These are phyloP conservation scores for Ceratobasidium sp. DNA, from an alignment of 1,284 basidiomycete species.

Conservation along the genomic window DNA sequence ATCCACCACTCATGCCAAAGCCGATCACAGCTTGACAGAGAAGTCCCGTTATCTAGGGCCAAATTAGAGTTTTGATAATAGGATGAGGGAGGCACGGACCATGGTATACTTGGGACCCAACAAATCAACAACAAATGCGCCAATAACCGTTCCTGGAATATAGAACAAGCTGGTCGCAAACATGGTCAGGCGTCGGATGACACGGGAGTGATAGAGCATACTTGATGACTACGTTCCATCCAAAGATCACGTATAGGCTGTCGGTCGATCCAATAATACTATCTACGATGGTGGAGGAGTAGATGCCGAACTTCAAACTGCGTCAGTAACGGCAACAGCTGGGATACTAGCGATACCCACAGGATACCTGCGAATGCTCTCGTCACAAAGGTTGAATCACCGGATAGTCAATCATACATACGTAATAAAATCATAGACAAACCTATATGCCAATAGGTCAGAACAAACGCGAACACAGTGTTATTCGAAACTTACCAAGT, in stretches of 20 bases:
- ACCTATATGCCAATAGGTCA: conserved; percentile 62
- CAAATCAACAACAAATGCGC: conserved; percentile 82
- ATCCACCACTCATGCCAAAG: conserved; percentile 88
- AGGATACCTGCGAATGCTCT: conserved; percentile 63
- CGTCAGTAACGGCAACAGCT: conserved; percentile 13
- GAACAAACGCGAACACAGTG: conserved; percentile 26
- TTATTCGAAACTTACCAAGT: conserved; percentile 66
- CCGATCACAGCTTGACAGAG: conserved; percentile 78
- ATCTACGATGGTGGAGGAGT: conserved; percentile 82
- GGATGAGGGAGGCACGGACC: conserved; percentile 58
- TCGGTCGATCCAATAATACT: conserved; percentile 67
- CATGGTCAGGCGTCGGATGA: conserved; percentile 1
- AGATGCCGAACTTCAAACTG: conserved; percentile 78
- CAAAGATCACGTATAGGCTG: conserved; percentile 72
- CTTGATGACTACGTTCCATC: conserved; percentile 85
- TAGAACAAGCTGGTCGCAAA: conserved; percentile 71
- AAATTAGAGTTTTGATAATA: background rate
- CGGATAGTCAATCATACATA: conserved; percentile 58
- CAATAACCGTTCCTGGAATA: conserved; percentile 80
- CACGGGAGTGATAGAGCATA: conserved; percentile 55
- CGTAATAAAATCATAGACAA: conserved; percentile 86
- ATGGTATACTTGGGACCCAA: conserved; percentile 82
- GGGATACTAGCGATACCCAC: conserved; percentile 57
- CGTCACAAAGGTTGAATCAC: conserved; percentile 6
- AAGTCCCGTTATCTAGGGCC: conserved; percentile 72